A percentile compares a stretch with the other conserved stretches of the same genome.
These are phyloP conservation scores for Holtermannia corniformis DNA, from an alignment of 768 basidiomycete species.

Conservation along the genomic window DNA sequence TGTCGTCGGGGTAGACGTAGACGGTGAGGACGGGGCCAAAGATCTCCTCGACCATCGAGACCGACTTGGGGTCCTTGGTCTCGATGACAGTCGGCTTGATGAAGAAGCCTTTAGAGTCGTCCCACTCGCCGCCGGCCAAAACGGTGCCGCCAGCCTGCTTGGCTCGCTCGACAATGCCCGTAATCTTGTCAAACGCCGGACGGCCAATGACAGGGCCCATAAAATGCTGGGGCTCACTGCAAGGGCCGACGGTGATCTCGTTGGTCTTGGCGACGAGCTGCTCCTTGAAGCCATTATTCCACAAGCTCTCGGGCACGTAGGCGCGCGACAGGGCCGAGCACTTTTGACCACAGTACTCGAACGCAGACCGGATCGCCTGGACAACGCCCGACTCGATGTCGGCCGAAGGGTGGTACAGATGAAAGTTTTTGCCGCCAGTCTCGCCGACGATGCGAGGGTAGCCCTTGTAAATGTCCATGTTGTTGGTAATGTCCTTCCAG, in stretches of 20 bases:
- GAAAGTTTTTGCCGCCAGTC: conserved; percentile 98
- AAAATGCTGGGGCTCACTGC: conserved; percentile 69
- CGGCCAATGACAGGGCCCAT: conserved; percentile 92
- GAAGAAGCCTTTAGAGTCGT: conserved; percentile 87
- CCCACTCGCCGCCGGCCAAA: conserved; percentile 65
- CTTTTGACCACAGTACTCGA: conserved; percentile 98
- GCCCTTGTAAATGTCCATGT: conserved; percentile 73
- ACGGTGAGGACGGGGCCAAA: conserved; percentile 94
- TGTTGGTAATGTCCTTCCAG: conserved; percentile 88
- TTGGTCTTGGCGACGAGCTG: conserved; percentile 61
- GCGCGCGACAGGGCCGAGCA: conserved; percentile 87
- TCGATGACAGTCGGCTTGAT: conserved; percentile 89
- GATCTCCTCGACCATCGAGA: conserved; percentile 90
- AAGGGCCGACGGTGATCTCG: conserved; percentile 75
- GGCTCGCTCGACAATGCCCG: conserved; percentile 72
- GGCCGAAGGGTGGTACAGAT: conserved; percentile 77
- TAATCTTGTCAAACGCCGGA: conserved; percentile 80
- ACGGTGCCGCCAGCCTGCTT: conserved; percentile 83
- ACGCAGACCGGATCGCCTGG: conserved; percentile 77
- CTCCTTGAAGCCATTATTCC: conserved; percentile 71
- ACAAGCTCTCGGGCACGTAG: conserved; percentile 79
- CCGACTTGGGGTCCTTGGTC: conserved; percentile 75
- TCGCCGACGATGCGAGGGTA: conserved; percentile 97
- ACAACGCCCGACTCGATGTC: conserved; percentile 81
- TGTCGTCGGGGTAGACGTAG: conserved; percentile 76